Evolutionary conservation across 768 basidiomycete species (phyloP), one percentile per base, ranked within the genome.

Genomic region (Tylopilus balloui): DNA sequence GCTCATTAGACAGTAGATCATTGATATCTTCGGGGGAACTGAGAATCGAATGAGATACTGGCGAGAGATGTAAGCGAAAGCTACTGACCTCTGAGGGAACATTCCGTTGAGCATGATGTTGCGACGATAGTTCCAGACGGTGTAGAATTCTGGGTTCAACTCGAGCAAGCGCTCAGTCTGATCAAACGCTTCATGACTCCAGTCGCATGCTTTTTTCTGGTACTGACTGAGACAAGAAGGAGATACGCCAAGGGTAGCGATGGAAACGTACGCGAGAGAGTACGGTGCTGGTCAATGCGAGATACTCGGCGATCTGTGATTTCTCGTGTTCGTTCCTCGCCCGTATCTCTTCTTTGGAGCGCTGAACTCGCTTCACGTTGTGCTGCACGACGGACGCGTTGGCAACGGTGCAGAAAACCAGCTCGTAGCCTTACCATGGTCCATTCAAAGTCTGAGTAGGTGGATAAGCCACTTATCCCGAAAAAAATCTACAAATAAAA

Each of bases 111-210:
- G 63, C 17, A 95, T 69, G 52, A 96, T 92, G 45, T 80, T 76
- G 27, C 95, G 76, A 39, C 96, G 78, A 69, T 92, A 94, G 68
- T 96, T 95, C 96, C 96, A 98, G 31, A 89, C 73, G 2, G 95
- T 94, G 67, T 96, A 96, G 63, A 92, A 92, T 69, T 99, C 96
- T 3, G 95, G 93, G 62, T 97, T 98, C 35, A 87, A 58, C 44
- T 83, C 81, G 9, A 99, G 80, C 20, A 97, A 67, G 23, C 73
- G 75, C 14, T 84, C 83, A 1, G 93, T 95, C 35, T 86, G 69
- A n/a, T 78, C 73, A 29, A 97, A 79, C 0, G 90, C 81, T n/a
- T 86, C 85, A 24, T 68, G 64, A 51, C 83, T 80, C 78, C 79
- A 90, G 50, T 90, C 88, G 45, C 72, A 68, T 0, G 68, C 60